A percentile compares a stretch with the other conserved stretches of the same genome.
These are phyloP conservation scores for Termitomyces sp. DNA, from an alignment of 768 basidiomycete species.

Conservation along the genomic window DNA sequence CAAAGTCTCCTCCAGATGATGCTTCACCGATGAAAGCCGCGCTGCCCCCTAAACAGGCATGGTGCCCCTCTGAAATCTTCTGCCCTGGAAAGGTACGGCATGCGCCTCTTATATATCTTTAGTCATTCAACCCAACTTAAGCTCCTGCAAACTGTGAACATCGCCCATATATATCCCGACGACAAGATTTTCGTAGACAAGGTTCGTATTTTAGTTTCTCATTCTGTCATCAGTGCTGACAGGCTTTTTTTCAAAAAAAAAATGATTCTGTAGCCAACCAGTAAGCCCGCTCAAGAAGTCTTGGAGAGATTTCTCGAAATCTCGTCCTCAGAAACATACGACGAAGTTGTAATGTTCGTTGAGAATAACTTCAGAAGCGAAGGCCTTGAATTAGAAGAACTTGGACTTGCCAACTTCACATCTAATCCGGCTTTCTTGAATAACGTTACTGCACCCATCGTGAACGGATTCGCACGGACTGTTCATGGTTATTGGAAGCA, in stretches of 20 bases:
- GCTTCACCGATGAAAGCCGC: slow-evolving; percentile 60
- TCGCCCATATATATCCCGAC: slow-evolving; percentile 71
- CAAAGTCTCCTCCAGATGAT: slow-evolving; percentile 48
- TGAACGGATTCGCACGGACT: slow-evolving; percentile 64
- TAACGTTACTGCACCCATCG: slow-evolving; percentile 63
- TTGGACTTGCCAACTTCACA: slow-evolving; percentile 57
- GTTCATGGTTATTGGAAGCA: slow-evolving; percentile 85
- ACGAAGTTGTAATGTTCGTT: slow-evolving; percentile 61
- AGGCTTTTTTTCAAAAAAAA: background rate
- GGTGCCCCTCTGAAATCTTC: slow-evolving; percentile 75
- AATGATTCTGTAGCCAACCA: slow-evolving; percentile 55
- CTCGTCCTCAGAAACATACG: slow-evolving; percentile 48
- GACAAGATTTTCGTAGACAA: slow-evolving; percentile 88
- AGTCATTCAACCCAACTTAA: background rate
- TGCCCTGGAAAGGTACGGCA: slow-evolving; percentile 69
- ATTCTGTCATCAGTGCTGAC: background rate
- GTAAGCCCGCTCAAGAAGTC: slow-evolving; percentile 56
- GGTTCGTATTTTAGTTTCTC: slow-evolving; percentile 16
- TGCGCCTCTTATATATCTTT: background rate
- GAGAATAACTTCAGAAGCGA: slow-evolving; percentile 77
- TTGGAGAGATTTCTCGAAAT: slow-evolving; percentile 59
- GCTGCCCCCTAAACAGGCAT: slow-evolving; percentile 63
- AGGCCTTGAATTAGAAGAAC: slow-evolving; percentile 72
- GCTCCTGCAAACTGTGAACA: slow-evolving; percentile 81
- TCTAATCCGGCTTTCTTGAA: slow-evolving; percentile 58